Evolutionary conservation across 768 basidiomycete species (phyloP).

Genomic region (Obba rivulosa): DNA sequence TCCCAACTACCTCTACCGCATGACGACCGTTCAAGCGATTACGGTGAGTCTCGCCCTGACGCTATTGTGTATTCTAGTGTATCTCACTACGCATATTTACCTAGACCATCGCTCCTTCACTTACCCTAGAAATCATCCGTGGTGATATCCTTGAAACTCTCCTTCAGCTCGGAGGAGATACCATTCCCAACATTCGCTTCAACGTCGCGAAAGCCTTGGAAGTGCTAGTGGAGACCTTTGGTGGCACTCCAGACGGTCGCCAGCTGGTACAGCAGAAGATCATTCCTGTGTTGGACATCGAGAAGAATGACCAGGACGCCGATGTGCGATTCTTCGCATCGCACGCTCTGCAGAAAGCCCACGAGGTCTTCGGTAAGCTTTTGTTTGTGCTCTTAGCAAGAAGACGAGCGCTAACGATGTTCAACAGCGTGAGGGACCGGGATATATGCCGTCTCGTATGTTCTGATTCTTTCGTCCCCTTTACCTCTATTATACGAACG

Average conservation of each 20-base stretch:
- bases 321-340: conserved; percentile 95
- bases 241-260: conserved; percentile 58
- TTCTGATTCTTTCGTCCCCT: no score
- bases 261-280: conserved; percentile 71
- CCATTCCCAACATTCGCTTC: conserved; percentile 99
- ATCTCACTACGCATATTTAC: conserved; percentile 6
- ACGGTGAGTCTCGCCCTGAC: conserved; percentile 52
- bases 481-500: no score
- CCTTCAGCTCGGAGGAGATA: conserved; percentile 76
- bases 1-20: conserved; percentile 94
- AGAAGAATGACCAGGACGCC: conserved; percentile 86
- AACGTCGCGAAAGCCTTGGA: conserved; percentile 96
- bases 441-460: no score
- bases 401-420: neutral
- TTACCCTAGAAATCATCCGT: conserved; percentile 78
- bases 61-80: conserved; percentile 3
- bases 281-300: conserved; percentile 77
- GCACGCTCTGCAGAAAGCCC: conserved; percentile 65
- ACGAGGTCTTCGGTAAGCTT: conserved; percentile 33
- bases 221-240: conserved; percentile 73
- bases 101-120: conserved; percentile 91
- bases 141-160: conserved; percentile 82
- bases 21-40: conserved; percentile 99
- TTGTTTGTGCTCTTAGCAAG: neutral
- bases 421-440: no score